A percentile compares a stretch with the other conserved stretches of the same genome.
Conservation (phyloP, 1,284 basidiomycete species). For the Phlebopus sp. region DNA sequence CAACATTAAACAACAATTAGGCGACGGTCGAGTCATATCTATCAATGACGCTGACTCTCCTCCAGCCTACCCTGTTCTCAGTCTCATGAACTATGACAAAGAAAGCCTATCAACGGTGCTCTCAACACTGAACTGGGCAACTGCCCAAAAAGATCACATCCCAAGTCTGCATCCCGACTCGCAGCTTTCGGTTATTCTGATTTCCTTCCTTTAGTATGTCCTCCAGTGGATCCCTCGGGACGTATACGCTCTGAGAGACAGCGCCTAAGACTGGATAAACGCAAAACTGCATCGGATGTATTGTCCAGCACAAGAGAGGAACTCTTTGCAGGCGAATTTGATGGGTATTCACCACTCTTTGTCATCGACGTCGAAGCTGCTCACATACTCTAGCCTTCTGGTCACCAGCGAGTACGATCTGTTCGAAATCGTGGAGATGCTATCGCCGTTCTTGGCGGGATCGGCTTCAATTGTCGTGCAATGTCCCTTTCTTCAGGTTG, state of each 20-base stretch:
- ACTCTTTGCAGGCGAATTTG: conserved; percentile 84
- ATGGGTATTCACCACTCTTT: conserved; percentile 52
- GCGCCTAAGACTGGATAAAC: conserved; percentile 64
- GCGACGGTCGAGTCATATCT: conserved; percentile 78
- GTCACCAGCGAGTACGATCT: conserved; percentile 87
- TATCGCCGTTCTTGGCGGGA: conserved; percentile 79
- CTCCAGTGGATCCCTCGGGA: conserved; percentile 53
- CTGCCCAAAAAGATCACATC: conserved; percentile 77
- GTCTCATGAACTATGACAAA: conserved; percentile 83
- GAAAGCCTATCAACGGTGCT: conserved; percentile 55
- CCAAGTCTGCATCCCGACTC: conserved; percentile 45
- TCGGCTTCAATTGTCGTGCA: conserved; percentile 88
- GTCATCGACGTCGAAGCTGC: neutral
- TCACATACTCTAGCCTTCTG: conserved; percentile 55
- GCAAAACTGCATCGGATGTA: conserved; percentile 60
- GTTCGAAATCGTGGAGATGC: conserved; percentile 72
- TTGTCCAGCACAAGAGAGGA: conserved; percentile 72
- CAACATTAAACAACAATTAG: conserved; percentile 35
- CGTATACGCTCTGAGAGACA: conserved; percentile 68
- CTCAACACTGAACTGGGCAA: conserved; percentile 86
- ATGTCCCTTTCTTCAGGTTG: conserved; percentile 76
- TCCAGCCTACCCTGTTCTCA: conserved; percentile 85
- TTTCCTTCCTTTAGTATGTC: conserved; percentile 42
- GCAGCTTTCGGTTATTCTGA: neutral
- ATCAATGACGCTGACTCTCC: conserved; percentile 93